Evolutionary conservation across 164 flowering plant species (phyloP).

Genomic region (Liquidambar formosana): DNA sequence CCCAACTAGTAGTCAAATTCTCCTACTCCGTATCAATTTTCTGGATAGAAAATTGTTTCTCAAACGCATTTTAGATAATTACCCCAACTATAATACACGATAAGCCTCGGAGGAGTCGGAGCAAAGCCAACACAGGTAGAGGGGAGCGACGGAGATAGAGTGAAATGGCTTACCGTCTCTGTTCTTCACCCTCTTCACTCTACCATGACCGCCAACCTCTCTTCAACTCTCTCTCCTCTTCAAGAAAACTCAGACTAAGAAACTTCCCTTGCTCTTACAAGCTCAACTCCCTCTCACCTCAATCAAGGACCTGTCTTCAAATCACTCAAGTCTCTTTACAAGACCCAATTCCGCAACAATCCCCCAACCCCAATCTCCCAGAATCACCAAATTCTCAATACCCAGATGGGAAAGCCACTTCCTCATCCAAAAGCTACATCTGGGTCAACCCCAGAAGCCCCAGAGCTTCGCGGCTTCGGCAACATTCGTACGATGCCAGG

Average conservation of each 20-base stretch:
- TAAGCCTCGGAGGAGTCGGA: too few relatives aligned
- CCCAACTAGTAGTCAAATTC: too few relatives aligned
- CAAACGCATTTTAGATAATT: too few relatives aligned
- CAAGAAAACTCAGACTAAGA: slow-evolving; percentile 8
- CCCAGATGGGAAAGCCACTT: slow-evolving; percentile 30
- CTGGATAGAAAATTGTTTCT: too few relatives aligned
- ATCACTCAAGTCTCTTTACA: slow-evolving; percentile 34
- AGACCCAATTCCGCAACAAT: slow-evolving; percentile 28
- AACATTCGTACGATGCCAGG: slow-evolving; percentile 60
- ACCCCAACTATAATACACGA: too few relatives aligned
- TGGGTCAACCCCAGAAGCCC: slow-evolving; percentile 94
- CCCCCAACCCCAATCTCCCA: slow-evolving; percentile 21
- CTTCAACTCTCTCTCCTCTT: slow-evolving; percentile 31
- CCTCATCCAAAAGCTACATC: slow-evolving; percentile 42
- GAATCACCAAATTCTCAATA: slow-evolving; percentile 11
- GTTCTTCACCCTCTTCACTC: slow-evolving; percentile 37
- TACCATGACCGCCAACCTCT: slow-evolving; percentile 29
- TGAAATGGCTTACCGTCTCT: too few relatives aligned
- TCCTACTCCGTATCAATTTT: too few relatives aligned
- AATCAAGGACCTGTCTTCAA: slow-evolving; percentile 21
- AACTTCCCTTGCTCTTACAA: slow-evolving; percentile 24
- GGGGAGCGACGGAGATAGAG: too few relatives aligned
- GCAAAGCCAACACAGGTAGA: too few relatives aligned
- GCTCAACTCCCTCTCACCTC: slow-evolving; percentile 17
- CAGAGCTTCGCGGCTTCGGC: slow-evolving; percentile 52